A percentile compares a stretch with the other conserved stretches of the same genome.
Evolutionary conservation across 345 rosid genomes (phyloP).

Genomic region (Salix koriyanagi): DNA sequence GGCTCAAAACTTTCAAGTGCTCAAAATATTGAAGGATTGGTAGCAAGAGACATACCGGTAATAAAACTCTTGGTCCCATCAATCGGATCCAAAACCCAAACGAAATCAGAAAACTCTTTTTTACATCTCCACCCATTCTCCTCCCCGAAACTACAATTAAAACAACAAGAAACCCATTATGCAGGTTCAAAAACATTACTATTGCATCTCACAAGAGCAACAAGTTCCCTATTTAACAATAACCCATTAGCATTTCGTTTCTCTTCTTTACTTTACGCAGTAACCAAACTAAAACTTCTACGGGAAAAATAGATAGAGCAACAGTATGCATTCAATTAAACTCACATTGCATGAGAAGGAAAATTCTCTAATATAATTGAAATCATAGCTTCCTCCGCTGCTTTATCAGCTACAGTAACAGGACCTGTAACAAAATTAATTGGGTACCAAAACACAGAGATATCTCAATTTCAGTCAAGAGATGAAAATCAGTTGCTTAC

Average conservation of each 20-base stretch:
- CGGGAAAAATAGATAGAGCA: background rate
- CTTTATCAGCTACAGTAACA: conserved; percentile 90
- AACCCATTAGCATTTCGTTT: too few relatives aligned
- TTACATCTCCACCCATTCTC: conserved; percentile 94
- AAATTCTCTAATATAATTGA: conserved; percentile 61
- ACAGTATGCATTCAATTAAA: background rate
- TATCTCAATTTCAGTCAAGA: background rate
- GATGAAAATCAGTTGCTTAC: conserved; percentile 34
- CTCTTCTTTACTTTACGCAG: too few relatives aligned
- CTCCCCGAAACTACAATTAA: conserved; percentile 74
- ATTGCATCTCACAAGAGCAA: too few relatives aligned
- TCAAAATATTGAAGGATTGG: background rate
- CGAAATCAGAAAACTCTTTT: conserved; percentile 73
- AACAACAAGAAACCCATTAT: conserved; percentile 1
- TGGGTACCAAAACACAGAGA: background rate
- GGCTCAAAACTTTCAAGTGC: conserved; percentile 5
- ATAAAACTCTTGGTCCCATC: conserved; percentile 97
- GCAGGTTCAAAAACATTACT: too few relatives aligned
- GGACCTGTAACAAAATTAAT: conserved; percentile 51
- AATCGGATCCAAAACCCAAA: conserved; percentile 96
- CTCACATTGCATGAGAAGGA: conserved; percentile 94
- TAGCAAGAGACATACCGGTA: conserved; percentile 46
- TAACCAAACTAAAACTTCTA: background rate
- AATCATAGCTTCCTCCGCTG: conserved; percentile 90
- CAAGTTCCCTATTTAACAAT: too few relatives aligned